phyloP scores from a whole-genome alignment of 495 filamentous ascomycete genomes.

The Hyaloscypha bicolor region DNA sequence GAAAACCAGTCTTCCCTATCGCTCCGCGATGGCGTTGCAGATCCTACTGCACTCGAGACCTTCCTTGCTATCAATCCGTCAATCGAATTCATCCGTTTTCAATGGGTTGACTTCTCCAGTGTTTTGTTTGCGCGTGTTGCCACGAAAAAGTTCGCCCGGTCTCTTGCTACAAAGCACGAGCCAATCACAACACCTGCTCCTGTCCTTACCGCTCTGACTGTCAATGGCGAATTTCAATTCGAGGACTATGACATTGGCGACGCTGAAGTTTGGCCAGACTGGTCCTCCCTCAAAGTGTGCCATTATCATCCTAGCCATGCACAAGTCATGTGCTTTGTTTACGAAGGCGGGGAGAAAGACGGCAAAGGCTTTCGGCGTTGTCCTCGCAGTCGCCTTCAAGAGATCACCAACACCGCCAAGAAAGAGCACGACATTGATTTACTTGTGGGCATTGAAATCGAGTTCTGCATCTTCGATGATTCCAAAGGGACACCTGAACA shows the following conservation, averaged over 20 bases:
- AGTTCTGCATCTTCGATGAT: constrained; percentile 66
- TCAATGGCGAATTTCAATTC: constrained; percentile 41
- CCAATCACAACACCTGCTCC: constrained; percentile 54
- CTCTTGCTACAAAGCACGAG: constrained; percentile 49
- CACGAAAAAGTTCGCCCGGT: constrained; percentile 61
- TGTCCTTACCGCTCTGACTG: constrained; percentile 55
- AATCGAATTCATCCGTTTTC: constrained; percentile 63
- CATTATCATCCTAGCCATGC: constrained; percentile 49
- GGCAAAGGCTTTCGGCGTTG: constrained; percentile 49
- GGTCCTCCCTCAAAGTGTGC: constrained; percentile 48
- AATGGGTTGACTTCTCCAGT: constrained; percentile 80
- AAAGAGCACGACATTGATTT: constrained; percentile 48
- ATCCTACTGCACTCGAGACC: not conserved
- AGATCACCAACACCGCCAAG: constrained; percentile 48
- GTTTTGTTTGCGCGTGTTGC: constrained; percentile 64
- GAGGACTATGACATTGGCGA: constrained; percentile 46
- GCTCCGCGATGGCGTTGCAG: not conserved
- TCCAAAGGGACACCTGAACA: constrained; percentile 29
- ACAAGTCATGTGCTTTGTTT: constrained; percentile 59
- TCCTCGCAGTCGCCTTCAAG: constrained; percentile 57
- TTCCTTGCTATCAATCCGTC: constrained; percentile 39
- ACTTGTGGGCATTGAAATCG: constrained; percentile 76
- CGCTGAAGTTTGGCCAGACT: constrained; percentile 61
- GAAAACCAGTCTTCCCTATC: not conserved
- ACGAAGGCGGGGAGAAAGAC: constrained; percentile 54